Percentiles rank a stretch among this genome's conserved stretches.
phyloP scores from a whole-genome alignment of 225 moss, liverwort and hornwort species.

The Asterella californica region DNA sequence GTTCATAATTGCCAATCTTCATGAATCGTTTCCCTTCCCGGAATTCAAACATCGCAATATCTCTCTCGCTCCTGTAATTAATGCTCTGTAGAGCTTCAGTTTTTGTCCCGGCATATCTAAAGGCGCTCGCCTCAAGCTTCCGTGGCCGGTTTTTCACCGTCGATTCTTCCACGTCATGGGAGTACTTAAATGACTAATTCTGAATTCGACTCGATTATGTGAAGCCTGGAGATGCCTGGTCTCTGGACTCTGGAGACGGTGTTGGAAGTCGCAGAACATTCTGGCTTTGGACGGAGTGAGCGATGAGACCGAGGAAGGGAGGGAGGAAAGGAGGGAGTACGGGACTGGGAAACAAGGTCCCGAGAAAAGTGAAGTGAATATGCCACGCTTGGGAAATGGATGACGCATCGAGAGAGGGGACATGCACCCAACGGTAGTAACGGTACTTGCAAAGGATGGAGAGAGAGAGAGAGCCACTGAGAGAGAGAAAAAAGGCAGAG shows the following conservation, averaged over 20 bases:
- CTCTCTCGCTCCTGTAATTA: not conserved
- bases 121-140: not conserved
- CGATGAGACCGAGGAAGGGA: not conserved
- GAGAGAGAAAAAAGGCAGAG: not conserved
- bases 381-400: not conserved
- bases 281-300: not conserved
- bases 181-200: no score
- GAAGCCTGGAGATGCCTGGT: slow-evolving; percentile 6
- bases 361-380: slow-evolving; percentile 3
- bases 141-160: not conserved
- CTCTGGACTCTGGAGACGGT: no score
- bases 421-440: slow-evolving; percentile 13
- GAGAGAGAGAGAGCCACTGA: not conserved
- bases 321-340: not conserved
- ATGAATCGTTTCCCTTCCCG: no score
- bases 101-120: not conserved
- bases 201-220: slow-evolving; percentile 6
- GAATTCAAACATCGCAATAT: not conserved
- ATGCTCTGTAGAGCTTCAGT: not conserved
- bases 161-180: not conserved
- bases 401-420: not conserved
- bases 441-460: not conserved
- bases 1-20: slow-evolving; percentile 1
- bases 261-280: slow-evolving; percentile 2
- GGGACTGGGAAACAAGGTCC: not conserved